A percentile compares a stretch with the other conserved stretches of the same genome.
phyloP scores from a whole-genome alignment of 495 filamentous ascomycete genomes.

The Rostrohypoxylon terebratum region DNA sequence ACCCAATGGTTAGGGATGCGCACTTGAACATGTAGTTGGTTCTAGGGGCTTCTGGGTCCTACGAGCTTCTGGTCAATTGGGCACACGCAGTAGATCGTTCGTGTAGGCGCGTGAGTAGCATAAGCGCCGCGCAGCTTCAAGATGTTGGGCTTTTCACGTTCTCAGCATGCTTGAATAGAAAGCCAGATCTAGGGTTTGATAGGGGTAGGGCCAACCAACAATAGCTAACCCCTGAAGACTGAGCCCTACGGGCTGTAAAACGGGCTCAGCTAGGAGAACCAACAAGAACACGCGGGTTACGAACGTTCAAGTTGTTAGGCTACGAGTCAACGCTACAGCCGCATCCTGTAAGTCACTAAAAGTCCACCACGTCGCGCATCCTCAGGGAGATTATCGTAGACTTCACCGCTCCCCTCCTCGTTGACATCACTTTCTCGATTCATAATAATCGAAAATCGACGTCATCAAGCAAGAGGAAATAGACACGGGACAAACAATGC shows the following conservation, averaged over 20 bases:
- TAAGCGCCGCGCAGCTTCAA: constrained; percentile 24
- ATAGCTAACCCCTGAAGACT: constrained; percentile 12
- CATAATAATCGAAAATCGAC: constrained; percentile 3
- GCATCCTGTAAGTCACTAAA: constrained; percentile 8
- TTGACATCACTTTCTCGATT: constrained; percentile 6
- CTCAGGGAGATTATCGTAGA: constrained; percentile 14
- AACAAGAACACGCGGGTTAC: constrained; percentile 21
- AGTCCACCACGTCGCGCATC: constrained; percentile 15
- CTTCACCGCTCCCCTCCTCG: constrained; percentile 33
- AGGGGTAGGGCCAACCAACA: constrained; percentile 14
- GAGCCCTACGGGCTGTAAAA: constrained; percentile 11
- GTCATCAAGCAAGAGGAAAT: constrained; percentile 5
- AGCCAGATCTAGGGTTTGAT: constrained; percentile 19
- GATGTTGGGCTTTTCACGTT: constrained; percentile 1
- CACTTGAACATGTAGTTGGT: background rate
- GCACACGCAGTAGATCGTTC: constrained; percentile 29
- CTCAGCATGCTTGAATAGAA: background rate
- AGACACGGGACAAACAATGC: constrained; percentile 16
- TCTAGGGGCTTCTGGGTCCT: background rate
- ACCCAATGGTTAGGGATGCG: constrained; percentile 9
- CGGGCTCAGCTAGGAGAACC: constrained; percentile 1
- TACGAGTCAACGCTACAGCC: constrained; percentile 3
- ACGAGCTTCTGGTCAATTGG: background rate
- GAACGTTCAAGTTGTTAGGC: constrained; percentile 19
- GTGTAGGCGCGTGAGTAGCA: constrained; percentile 18